These are phyloP conservation scores for Taphrina sp. DNA, from an alignment of 1,139 yeast genomes.

Conservation along the genomic window DNA sequence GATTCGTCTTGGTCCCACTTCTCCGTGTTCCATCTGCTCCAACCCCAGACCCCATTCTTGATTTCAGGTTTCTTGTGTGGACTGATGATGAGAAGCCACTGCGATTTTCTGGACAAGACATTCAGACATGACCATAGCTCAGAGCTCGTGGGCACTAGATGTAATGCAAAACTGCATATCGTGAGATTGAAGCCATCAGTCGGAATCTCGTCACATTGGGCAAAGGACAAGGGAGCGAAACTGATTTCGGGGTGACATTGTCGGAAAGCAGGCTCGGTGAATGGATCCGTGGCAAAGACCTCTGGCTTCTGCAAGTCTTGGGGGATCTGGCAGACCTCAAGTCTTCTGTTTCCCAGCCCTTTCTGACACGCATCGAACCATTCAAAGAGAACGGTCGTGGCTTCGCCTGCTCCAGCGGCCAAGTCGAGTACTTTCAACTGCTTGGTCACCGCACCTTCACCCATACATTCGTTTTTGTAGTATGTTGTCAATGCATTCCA, in stretches of 20 bases:
- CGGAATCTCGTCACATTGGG: constrained; percentile 15
- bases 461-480: constrained; percentile 18
- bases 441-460: not conserved
- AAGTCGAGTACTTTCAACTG: constrained; percentile 28
- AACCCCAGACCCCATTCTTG: constrained; percentile 33
- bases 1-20: constrained; percentile 26
- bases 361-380: constrained; percentile 30
- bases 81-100: constrained; percentile 31
- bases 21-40: constrained; percentile 33
- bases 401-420: constrained; percentile 34
- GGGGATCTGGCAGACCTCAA: constrained; percentile 15
- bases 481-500: constrained; percentile 31
- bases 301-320: not conserved
- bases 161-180: constrained; percentile 32
- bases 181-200: constrained; percentile 14
- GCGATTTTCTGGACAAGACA: constrained; percentile 28
- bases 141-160: constrained; percentile 23
- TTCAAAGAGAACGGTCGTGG: constrained; percentile 28
- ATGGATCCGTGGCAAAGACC: constrained; percentile 32
- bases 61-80: constrained; percentile 34
- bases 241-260: constrained; percentile 27
- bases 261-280: constrained; percentile 32
- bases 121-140: constrained; percentile 31
- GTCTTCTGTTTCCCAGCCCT: not conserved
- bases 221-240: constrained; percentile 21